A percentile compares a stretch with the other conserved stretches of the same genome.
Evolutionary conservation across 2,329 filamentous ascomycete species (phyloP).

Genomic region (Pestalotiopsis sp.): DNA sequence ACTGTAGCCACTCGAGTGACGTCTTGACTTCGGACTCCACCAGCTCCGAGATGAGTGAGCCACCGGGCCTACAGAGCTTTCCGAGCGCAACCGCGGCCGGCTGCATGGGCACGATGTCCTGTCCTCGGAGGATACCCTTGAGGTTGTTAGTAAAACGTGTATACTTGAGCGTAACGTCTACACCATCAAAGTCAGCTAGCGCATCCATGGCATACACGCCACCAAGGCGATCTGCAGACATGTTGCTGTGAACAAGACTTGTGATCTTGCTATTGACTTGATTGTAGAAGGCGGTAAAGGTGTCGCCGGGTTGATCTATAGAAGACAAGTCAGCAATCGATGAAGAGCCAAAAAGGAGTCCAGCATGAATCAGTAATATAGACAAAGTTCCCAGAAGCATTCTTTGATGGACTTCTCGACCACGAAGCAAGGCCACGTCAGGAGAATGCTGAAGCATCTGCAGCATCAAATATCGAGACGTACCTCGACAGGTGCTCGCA

Average conservation of each 20-base stretch:
- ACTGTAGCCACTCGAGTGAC: conserved; percentile 94
- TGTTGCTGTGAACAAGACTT: conserved; percentile 76
- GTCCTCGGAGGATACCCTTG: conserved; percentile 84
- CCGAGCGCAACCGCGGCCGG: conserved; percentile 87
- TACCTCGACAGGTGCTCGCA: conserved; percentile 58
- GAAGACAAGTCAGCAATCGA: conserved; percentile 16
- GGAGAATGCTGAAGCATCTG: not conserved
- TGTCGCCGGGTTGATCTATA: conserved; percentile 76
- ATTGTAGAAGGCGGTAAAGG: conserved; percentile 67
- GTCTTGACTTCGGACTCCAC: conserved; percentile 97
- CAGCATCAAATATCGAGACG: conserved; percentile 15
- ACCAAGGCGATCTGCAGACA: conserved; percentile 85
- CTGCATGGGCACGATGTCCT: conserved; percentile 89
- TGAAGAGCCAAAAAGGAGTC: not conserved
- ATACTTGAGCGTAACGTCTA: conserved; percentile 91
- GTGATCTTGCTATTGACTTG: conserved; percentile 61
- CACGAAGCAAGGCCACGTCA: not conserved
- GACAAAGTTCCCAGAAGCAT: not conserved
- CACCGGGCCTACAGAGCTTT: conserved; percentile 87
- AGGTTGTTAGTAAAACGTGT: conserved; percentile 92
- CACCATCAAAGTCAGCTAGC: conserved; percentile 94
- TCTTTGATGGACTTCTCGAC: too few species aligned
- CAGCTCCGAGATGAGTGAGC: conserved; percentile 90
- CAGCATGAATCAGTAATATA: not conserved
- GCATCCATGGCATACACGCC: conserved; percentile 91